These are phyloP conservation scores for Anacardium occidentale DNA, from an alignment of 345 rosid genomes.

Conservation along the genomic window DNA sequence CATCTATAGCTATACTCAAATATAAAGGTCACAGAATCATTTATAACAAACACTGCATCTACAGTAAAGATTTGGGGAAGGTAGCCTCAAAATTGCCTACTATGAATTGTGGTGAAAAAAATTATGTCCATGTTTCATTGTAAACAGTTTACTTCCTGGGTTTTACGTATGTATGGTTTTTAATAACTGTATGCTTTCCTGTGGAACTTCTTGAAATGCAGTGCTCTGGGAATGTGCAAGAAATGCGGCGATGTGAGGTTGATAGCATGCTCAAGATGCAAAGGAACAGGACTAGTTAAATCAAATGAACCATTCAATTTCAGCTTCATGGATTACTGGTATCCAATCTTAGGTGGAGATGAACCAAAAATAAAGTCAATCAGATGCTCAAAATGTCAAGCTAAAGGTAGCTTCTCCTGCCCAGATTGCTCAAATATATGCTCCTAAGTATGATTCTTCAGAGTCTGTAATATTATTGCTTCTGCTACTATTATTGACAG, in stretches of 20 bases:
- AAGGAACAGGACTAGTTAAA: conserved; percentile 67
- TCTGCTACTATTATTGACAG: no score
- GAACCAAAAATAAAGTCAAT: conserved; percentile 32
- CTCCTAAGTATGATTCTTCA: conserved; percentile 21
- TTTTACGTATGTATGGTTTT: background rate
- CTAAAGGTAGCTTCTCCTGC: conserved; percentile 72
- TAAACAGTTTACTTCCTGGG: background rate
- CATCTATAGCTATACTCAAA: background rate
- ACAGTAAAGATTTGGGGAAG: background rate
- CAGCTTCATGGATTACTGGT: conserved; percentile 40
- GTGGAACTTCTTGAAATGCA: conserved; percentile 34
- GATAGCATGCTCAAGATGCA: conserved; percentile 74
- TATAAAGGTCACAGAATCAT: background rate
- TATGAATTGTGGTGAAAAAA: background rate
- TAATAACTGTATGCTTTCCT: conserved; percentile 6
- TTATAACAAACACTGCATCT: background rate
- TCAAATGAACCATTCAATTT: conserved; percentile 51
- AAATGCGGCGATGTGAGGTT: conserved; percentile 77
- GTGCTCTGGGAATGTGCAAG: conserved; percentile 81
- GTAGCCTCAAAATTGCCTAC: background rate
- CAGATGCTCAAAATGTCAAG: conserved; percentile 56
- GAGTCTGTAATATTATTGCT: background rate
- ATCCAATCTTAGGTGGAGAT: conserved; percentile 34
- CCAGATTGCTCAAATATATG: conserved; percentile 53
- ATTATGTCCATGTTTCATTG: background rate